phyloP scores from a whole-genome alignment of 805 yeast species.

The Barnettozyma californica region DNA sequence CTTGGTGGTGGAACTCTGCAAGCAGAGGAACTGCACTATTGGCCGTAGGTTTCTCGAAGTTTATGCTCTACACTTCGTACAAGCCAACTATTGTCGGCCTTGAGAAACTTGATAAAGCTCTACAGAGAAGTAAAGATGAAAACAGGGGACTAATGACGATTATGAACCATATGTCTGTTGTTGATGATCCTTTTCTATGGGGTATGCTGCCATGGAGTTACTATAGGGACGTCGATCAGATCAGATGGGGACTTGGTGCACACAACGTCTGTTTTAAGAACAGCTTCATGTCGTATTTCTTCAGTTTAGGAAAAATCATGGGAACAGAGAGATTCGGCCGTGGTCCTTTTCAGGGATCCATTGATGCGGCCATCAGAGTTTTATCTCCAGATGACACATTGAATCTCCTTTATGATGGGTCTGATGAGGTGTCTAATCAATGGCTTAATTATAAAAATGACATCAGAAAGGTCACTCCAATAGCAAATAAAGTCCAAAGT shows the following conservation, averaged over 20 bases:
- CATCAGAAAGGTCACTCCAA: conserved; percentile 1
- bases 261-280: conserved; percentile 79
- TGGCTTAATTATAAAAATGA: conserved; percentile 15
- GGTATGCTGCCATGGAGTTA: conserved; percentile 75
- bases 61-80: conserved; percentile 56
- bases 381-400: conserved; percentile 69
- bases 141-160: conserved; percentile 75
- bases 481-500: conserved; percentile 16
- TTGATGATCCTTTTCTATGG: conserved; percentile 91
- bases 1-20: conserved; percentile 57
- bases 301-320: conserved; percentile 84
- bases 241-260: conserved; percentile 96
- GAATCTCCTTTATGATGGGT: conserved; percentile 35
- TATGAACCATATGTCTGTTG: conserved; percentile 88
- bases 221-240: conserved; percentile 54
- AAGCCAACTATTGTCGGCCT: conserved; percentile 57
- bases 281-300: conserved; percentile 48
- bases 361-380: conserved; percentile 81
- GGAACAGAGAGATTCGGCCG: conserved; percentile 84
- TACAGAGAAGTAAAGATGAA: conserved; percentile 57
- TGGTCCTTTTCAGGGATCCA: conserved; percentile 87
- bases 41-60: conserved; percentile 60
- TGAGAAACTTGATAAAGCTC: conserved; percentile 59
- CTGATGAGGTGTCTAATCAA: conserved; percentile 9
- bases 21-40: conserved; percentile 65